A percentile compares a stretch with the other conserved stretches of the same genome.
Conservation (phyloP, 106 monocot genomes). For the Dendrobium chrysotoxum region DNA sequence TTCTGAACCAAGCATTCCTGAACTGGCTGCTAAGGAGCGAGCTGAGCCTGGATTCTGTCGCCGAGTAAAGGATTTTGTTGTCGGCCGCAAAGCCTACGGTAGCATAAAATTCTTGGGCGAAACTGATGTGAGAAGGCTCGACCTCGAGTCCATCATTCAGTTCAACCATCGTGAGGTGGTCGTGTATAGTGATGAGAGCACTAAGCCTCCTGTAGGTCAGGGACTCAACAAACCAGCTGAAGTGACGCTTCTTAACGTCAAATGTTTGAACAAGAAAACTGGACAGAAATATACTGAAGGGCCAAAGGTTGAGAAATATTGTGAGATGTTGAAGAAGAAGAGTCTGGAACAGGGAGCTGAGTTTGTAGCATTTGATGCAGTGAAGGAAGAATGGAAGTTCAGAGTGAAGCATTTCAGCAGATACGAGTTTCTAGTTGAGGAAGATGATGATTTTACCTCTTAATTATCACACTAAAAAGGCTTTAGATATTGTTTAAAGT, state of each 20-base stretch:
- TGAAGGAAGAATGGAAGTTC: constrained; percentile 86
- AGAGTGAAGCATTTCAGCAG: constrained; percentile 81
- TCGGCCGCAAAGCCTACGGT: constrained; percentile 72
- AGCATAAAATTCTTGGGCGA: constrained; percentile 78
- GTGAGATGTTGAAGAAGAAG: constrained; percentile 73
- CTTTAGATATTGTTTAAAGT: no score
- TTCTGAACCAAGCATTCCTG: constrained; percentile 61
- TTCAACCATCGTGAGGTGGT: constrained; percentile 87
- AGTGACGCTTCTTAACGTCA: constrained; percentile 83
- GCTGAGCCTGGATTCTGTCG: constrained; percentile 68
- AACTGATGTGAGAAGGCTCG: constrained; percentile 77
- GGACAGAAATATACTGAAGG: constrained; percentile 65
- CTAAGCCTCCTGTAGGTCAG: constrained; percentile 76
- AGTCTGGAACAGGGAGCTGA: constrained; percentile 81
- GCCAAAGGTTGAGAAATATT: constrained; percentile 64
- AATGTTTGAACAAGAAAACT: constrained; percentile 78
- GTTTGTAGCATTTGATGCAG: constrained; percentile 69
- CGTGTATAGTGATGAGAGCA: constrained; percentile 73
- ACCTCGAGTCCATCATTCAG: constrained; percentile 74
- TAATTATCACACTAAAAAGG: no score
- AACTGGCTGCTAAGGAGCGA: constrained; percentile 79
- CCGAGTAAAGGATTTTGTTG: constrained; percentile 70
- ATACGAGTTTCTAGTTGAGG: constrained; percentile 28
- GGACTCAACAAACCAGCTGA: constrained; percentile 91
- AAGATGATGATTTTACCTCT: background rate